phyloP scores from a whole-genome alignment of 2,329 filamentous ascomycete genomes.

The Fusarium brachygibbosum region DNA sequence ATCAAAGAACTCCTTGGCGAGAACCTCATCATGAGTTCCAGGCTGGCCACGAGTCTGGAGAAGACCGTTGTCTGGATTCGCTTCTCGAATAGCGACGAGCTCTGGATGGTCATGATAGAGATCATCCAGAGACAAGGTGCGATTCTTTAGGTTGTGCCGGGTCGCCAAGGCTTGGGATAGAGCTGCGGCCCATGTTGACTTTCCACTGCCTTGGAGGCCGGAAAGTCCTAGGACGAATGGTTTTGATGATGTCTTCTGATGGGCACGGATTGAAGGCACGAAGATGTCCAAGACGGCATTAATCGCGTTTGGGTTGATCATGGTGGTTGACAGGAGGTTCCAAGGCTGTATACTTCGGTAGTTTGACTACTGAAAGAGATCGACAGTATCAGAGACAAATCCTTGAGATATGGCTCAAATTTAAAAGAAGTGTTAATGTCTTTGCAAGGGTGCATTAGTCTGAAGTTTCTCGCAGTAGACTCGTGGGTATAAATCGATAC shows the following conservation, averaged over 20 bases:
- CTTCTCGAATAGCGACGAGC: constrained; percentile 36
- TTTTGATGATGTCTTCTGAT: constrained; percentile 21
- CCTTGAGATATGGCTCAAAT: neutral
- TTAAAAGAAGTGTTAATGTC: neutral
- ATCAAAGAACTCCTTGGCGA: constrained; percentile 30
- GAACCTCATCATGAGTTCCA: constrained; percentile 41
- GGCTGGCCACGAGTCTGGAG: constrained; percentile 43
- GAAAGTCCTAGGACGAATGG: constrained; percentile 45
- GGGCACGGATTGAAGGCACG: constrained; percentile 33
- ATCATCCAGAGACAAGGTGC: constrained; percentile 41
- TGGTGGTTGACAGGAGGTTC: neutral
- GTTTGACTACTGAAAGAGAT: neutral
- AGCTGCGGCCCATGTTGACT: constrained; percentile 47
- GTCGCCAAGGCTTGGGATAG: constrained; percentile 30
- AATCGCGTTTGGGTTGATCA: constrained; percentile 45
- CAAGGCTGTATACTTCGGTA: no score
- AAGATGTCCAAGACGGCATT: constrained; percentile 38
- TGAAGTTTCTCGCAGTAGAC: neutral
- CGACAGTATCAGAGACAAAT: neutral
- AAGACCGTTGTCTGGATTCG: constrained; percentile 37
- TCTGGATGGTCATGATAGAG: constrained; percentile 39
- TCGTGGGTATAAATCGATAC: neutral
- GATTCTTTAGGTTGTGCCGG: constrained; percentile 37
- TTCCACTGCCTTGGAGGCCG: constrained; percentile 47
- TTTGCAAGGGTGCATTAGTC: neutral